Conservation (phyloP, 805 yeast species). For the Pichia cephalocereana region DNA sequence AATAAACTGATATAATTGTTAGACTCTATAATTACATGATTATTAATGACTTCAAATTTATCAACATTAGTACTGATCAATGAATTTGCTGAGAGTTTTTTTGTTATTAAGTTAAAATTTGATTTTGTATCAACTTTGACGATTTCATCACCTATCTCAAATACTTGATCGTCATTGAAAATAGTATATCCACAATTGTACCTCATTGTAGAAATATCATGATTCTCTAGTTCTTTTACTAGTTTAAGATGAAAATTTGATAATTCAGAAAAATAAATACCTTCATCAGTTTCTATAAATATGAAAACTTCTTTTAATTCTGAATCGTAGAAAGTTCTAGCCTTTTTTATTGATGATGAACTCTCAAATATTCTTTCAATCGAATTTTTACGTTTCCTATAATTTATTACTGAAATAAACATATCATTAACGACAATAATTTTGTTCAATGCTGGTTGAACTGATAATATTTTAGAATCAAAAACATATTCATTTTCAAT, state of each 20-base stretch:
- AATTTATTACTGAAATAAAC: not conserved
- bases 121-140: not conserved
- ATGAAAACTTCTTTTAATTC: not conserved
- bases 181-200: not conserved
- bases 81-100: slow-evolving; percentile 4
- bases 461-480: slow-evolving; percentile 9
- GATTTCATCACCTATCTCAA: not conserved
- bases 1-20: slow-evolving; percentile 9
- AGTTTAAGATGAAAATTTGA: not conserved
- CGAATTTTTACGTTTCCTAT: not conserved
- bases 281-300: not conserved
- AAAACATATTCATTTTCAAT: slow-evolving; percentile 14
- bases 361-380: not conserved
- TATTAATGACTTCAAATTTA: not conserved
- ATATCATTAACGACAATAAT: slow-evolving; percentile 4
- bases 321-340: not conserved
- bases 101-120: not conserved
- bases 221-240: not conserved
- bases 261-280: not conserved
- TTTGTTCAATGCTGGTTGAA: slow-evolving; percentile 1
- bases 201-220: not conserved
- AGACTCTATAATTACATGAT: slow-evolving; percentile 4
- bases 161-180: not conserved
- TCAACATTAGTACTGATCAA: not conserved
- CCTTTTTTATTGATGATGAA: not conserved